Evolutionary conservation across 345 rosid species (phyloP).

Genomic region (Lagerstroemia speciosa): DNA sequence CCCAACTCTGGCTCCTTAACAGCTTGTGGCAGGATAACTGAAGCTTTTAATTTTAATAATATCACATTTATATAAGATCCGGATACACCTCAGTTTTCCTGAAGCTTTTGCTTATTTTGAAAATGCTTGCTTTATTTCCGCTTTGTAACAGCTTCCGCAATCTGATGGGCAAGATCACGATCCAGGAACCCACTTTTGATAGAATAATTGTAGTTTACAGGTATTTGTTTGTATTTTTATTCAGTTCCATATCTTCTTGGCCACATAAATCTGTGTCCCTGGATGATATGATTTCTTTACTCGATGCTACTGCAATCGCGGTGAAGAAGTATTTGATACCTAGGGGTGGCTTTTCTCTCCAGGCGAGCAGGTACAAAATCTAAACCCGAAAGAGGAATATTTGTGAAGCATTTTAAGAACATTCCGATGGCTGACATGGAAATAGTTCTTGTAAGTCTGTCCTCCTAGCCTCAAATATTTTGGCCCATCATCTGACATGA

Average conservation of each 20-base stretch:
- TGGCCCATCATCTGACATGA: conserved; percentile 10
- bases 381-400: conserved; percentile 59
- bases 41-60: background rate
- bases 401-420: conserved; percentile 90
- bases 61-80: background rate
- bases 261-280: background rate
- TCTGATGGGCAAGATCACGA: conserved; percentile 60
- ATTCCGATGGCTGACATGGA: conserved; percentile 99
- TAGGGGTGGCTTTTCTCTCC: conserved; percentile 17
- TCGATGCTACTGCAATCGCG: background rate
- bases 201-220: conserved; percentile 93
- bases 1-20: background rate
- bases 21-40: background rate
- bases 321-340: conserved; percentile 8
- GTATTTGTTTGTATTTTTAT: conserved; percentile 23
- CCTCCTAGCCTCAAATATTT: background rate
- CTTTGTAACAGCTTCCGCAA: conserved; percentile 43
- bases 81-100: background rate
- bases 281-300: background rate
- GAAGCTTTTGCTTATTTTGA: conserved; percentile 4
- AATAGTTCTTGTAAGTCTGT: conserved; percentile 78
- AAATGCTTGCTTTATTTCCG: conserved; percentile 6
- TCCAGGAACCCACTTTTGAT: conserved; percentile 91
- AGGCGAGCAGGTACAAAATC: conserved; percentile 55
- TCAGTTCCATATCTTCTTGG: conserved; percentile 1